These are phyloP conservation scores for Pythium biforme DNA, from an alignment of 352 stramenopile genomes.

Conservation along the genomic window DNA sequence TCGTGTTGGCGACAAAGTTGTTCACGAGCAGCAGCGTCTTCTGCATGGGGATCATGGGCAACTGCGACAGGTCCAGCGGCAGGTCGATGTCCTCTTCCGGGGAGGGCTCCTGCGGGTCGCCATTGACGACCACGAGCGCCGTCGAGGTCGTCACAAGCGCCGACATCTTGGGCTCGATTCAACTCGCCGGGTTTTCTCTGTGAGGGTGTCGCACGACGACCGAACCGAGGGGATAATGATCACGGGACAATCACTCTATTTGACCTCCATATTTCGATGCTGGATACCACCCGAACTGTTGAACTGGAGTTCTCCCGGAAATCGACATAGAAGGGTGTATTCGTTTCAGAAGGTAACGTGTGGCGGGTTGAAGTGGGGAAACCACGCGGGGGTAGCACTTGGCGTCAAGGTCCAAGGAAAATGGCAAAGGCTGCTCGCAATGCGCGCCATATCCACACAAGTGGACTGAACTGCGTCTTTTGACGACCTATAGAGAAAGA, in stretches of 20 bases:
- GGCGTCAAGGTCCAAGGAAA: too few relatives aligned
- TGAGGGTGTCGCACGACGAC: slow-evolving; percentile 16
- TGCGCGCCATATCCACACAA: too few relatives aligned
- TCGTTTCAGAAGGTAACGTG: neutral
- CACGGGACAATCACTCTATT: slow-evolving; percentile 20
- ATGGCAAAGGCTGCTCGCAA: too few relatives aligned
- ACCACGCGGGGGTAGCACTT: too few relatives aligned
- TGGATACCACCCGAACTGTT: slow-evolving; percentile 2
- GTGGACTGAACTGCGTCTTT: too few relatives aligned
- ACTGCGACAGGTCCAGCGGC: slow-evolving; percentile 73
- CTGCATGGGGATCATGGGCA: slow-evolving; percentile 65
- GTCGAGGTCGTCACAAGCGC: slow-evolving; percentile 38
- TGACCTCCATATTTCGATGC: slow-evolving; percentile 17
- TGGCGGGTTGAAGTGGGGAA: slow-evolving; percentile 11
- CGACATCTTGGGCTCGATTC: slow-evolving; percentile 13
- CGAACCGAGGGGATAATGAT: slow-evolving; percentile 9
- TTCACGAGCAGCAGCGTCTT: slow-evolving; percentile 85
- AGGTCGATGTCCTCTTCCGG: slow-evolving; percentile 66
- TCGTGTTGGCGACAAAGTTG: slow-evolving; percentile 87
- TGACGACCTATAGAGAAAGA: too few relatives aligned
- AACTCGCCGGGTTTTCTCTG: neutral
- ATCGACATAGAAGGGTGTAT: slow-evolving; percentile 2
- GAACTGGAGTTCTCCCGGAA: neutral
- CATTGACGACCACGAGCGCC: slow-evolving; percentile 52
- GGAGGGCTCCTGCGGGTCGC: slow-evolving; percentile 15